Evolutionary conservation across 352 stramenopile species (phyloP), one percentile per base, ranked within the genome.

Genomic region (Pythium aquatile): DNA sequence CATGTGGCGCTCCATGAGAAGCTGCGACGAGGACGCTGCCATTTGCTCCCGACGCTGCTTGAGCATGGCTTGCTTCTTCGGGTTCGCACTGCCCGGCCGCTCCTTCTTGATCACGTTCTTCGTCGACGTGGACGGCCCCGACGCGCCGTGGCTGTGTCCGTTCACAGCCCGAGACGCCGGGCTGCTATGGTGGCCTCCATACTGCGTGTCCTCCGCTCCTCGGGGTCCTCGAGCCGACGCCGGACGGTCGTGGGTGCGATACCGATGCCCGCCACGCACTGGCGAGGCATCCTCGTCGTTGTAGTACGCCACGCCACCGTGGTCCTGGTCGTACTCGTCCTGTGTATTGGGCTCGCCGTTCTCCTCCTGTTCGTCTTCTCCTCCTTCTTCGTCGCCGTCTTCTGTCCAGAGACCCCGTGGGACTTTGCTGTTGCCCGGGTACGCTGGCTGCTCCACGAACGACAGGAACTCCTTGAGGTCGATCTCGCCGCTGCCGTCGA

Each of bases 381-480:
- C 67, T 24, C 24, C 42, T 9, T 63, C 67, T 24, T 28, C 42
- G 29, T 65, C 68, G 10, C 72, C 68, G 17, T 78, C 77, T 53
- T 54, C 64, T 51, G 83, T 90, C 83, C 83, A 91, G 28, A 91
- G 63, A 0, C 85, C 85, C 14, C 75, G 53, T 6, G 77, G 79
- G 20, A 92, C 78, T 54, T 66, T 66, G 47, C 74, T 89, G 54
- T 90, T 84, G 2, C 52, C 26, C 0, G 81, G 75, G 42, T 91
- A 89, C 28, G 84, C 85, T 1, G 78, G 70, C 24, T 74, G 73
- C 51, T 92, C 83, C 5, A 94, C 73, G 54, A 83, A 79, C 61
- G 92, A 80, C 32, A 94, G 70, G 42, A 94, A 92, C 65, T 90
- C 83, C 46, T 86, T 72, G 11, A 94, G 54, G 48, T 94, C 79